Conservation (phyloP, 306 rosid species). For the Cucumis melo region DNA sequence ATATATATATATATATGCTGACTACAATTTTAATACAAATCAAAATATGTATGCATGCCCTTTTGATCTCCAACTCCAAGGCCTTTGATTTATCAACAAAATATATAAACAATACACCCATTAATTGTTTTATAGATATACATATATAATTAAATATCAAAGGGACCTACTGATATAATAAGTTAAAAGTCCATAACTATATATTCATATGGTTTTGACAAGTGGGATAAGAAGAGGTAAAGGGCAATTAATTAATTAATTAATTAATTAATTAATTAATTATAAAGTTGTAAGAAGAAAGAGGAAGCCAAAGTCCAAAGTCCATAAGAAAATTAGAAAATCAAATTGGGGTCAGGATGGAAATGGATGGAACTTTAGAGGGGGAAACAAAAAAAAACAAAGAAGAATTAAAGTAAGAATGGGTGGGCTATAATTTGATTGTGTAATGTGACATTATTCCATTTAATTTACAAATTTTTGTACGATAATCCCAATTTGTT, state of each 20-base stretch:
- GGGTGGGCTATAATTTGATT: neutral
- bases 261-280: too few relatives aligned
- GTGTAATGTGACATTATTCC: neutral
- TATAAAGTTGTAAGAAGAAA: neutral
- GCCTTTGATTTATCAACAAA: too few relatives aligned
- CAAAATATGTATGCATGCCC: too few relatives aligned
- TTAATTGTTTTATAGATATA: too few relatives aligned
- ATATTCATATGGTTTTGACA: neutral
- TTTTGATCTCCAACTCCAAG: too few relatives aligned
- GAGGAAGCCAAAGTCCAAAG: neutral
- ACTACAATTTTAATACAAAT: too few relatives aligned
- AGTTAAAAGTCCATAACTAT: neutral
- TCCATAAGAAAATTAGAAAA: neutral
- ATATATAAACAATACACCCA: too few relatives aligned
- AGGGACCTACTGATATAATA: neutral
- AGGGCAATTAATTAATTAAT: too few relatives aligned
- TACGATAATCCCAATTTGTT: too few relatives aligned
- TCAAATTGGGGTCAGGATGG: neutral
- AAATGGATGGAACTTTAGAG: neutral
- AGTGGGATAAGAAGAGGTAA: neutral
- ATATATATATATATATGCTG: too few relatives aligned
- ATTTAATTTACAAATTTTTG: neutral
- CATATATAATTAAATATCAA: neutral
- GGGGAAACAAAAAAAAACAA: neutral
- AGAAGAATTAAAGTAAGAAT: conserved; percentile 2